Base-by-base conservation (phyloP, 306 rosid genomes). In the Ziziphus jujuba region DNA sequence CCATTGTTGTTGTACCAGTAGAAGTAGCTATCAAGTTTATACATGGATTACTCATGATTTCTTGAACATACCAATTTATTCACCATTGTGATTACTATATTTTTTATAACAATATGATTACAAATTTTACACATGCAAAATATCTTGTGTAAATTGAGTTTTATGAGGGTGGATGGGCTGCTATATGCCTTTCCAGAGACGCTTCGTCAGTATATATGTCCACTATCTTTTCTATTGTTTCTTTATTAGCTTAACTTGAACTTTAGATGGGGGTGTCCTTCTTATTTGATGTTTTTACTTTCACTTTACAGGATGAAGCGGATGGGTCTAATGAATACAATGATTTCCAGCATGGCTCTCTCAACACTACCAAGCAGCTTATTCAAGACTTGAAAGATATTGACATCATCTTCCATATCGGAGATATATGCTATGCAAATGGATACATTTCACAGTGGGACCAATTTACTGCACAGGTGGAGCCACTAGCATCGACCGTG, bases 371-470 rank as follows among this genome's bases (percentile, higher is more conserved):
- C 2, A 78, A 72, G 61, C 82, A 79, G 72, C 84, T 88, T 56
- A 71, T 85, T 71, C 72, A 45, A 63, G 92, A 90, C 73, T 79
- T 87, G 61, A 64, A 85, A 59, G 61, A 87, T 66, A 80, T 76
- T n/a, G 95, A 88, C 84, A 81, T 88, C 57, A 88, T 91, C 63
- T 88, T 86, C 62, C 97, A 91, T 74, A 88, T 88, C 31, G 93
- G 97, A 77, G 96, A 91, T 77, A 69, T 86, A 17, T 7, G 82
- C 28, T 88, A 91, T 74, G 89, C 96, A 71, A 84, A 91, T 7
- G 92, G 97, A 56, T 91, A 91, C 71, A 62, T 91, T 76, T 86
- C 97, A 3, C 89, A 91, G 70, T 91, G 96, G 97, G 91, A 91
- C 70, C 96, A 91, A 75, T 86, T 91, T 79, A 86, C 96, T 2